phyloP scores from a whole-genome alignment of 768 basidiomycete genomes.

The Boletus insuetus region DNA sequence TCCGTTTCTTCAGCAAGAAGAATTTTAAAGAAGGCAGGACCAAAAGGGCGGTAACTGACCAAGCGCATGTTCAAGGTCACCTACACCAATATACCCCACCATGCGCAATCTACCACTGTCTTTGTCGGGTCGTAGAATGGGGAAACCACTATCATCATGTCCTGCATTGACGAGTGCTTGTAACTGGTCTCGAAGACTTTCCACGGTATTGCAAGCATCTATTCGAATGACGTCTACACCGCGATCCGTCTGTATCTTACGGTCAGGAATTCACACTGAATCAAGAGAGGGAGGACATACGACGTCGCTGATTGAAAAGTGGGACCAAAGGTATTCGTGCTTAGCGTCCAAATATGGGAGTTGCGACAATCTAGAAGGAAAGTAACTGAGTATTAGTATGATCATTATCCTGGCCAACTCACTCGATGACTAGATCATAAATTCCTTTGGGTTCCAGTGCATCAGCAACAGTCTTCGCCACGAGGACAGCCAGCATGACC shows the following conservation, averaged over 20 bases:
- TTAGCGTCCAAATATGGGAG: slow-evolving; percentile 93
- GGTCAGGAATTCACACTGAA: background rate
- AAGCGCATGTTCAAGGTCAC: slow-evolving; percentile 92
- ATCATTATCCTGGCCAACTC: background rate
- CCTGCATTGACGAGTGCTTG: slow-evolving; percentile 54
- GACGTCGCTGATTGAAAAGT: slow-evolving; percentile 70
- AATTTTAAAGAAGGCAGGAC: background rate
- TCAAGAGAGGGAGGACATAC: slow-evolving; percentile 42
- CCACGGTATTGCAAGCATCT: slow-evolving; percentile 74
- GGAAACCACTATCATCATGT: slow-evolving; percentile 81
- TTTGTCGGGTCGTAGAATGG: slow-evolving; percentile 61
- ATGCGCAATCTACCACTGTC: slow-evolving; percentile 53
- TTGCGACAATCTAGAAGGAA: slow-evolving; percentile 56
- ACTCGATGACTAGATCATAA: slow-evolving; percentile 95
- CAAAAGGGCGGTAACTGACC: slow-evolving; percentile 44
- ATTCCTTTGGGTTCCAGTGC: slow-evolving; percentile 74
- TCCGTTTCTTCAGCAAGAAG: background rate
- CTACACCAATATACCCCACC: slow-evolving; percentile 88
- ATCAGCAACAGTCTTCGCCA: slow-evolving; percentile 41
- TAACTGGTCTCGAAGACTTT: slow-evolving; percentile 70
- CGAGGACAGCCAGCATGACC: slow-evolving; percentile 83
- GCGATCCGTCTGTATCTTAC: slow-evolving; percentile 53
- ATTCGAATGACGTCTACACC: slow-evolving; percentile 68
- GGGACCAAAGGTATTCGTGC: slow-evolving; percentile 86
- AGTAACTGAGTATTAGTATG: background rate